Evolutionary conservation across 495 filamentous ascomycete genomes (phyloP), one percentile per base, ranked within the genome.

Genomic region (Hyphodiscus hymeniophilus): DNA sequence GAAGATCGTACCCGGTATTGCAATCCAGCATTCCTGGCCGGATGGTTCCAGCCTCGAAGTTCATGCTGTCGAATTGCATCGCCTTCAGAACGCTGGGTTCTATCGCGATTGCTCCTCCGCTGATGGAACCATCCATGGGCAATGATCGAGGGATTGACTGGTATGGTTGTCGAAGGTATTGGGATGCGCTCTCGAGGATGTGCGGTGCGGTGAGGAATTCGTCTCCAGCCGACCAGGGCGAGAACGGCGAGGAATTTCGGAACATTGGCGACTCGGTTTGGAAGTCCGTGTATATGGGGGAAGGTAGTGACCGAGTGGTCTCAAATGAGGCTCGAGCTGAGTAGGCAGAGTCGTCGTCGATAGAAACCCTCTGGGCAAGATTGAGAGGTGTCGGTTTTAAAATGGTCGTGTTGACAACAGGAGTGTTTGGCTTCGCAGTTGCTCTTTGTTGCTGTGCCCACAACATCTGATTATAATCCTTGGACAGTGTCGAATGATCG

Each of bases 401-500:
- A 1, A n/a, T 13, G 7, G 34, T 22, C 12, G 39, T 17, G 33
- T 21, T 38, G 13, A 22, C 35, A 10, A 33, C 12, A 15, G 42
- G 24, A 12, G 16, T n/a, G 10, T 32, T 33, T 15, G 13, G 3
- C 20, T 42, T 46, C n/a, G 34, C 15, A 20, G 23, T 35, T 13
- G 48, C 33, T 17, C 43, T 24, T 24, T 20, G 28, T 48, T 46
- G 39, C 34, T 52, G 48, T 2, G 45, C n/a, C 52, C 44, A 50
- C 15, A 53, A 2, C 36, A 48, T 52, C 30, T 52, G 51, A 20
- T 52, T 63, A 54, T 75, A 75, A 50, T 75, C 71, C 35, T 66
- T 61, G 41, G 75, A 73, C 34, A 73, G 60, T 46, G 71, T 69
- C 13, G 72, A 75, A 44, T 73, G 69, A 51, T 75, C 73, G 23